Evolutionary conservation across 768 basidiomycete genomes (phyloP), one percentile per base, ranked within the genome.

Genomic region (Vararia minispora): DNA sequence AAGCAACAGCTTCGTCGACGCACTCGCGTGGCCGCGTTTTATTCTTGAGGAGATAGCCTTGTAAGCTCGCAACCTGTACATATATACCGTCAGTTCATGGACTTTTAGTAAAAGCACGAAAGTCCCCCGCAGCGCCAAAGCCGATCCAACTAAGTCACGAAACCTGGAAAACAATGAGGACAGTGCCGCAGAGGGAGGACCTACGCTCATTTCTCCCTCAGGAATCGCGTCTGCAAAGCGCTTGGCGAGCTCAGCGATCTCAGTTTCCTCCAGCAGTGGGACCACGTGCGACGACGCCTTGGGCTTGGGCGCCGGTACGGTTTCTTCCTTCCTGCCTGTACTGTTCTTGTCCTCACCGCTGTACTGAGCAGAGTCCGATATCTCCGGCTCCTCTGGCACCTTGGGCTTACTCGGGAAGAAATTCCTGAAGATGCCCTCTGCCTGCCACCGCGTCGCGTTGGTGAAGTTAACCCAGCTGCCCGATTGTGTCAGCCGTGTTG

Each of bases 401-500:
- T 66, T 47, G 3, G 70, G 62, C 41, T 63, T 76, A 58, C 58
- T 79, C 3, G 87, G 86, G 79, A 90, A 90, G 76, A 90, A 90
- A 58, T 84, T 87, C 57, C 87, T 87, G 75, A 88, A 90, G 55
- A 90, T 85, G 36, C 84, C 86, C 58, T 88, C 86, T 11, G 87
- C 87, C 53, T 90, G 87, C 84, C 84, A 89, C 57, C 86, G 89
- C 6, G 84, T 87, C 5, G 87, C 86, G 52, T 90, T 79, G 36
- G 81, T 79, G 60, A 90, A 90, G 63, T 88, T 86, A 28, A 91
- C 71, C 86, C 86, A 89, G 12, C n/a, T n/a, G n/a, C n/a, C n/a
- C n/a, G n/a, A n/a, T n/a, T n/a, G n/a, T n/a, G n/a, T n/a, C n/a
- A n/a, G n/a, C n/a, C n/a, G n/a, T n/a, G n/a, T n/a, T n/a, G n/a